Evolutionary conservation across 768 basidiomycete genomes (phyloP).

Genomic region (Collybia mongolica): DNA sequence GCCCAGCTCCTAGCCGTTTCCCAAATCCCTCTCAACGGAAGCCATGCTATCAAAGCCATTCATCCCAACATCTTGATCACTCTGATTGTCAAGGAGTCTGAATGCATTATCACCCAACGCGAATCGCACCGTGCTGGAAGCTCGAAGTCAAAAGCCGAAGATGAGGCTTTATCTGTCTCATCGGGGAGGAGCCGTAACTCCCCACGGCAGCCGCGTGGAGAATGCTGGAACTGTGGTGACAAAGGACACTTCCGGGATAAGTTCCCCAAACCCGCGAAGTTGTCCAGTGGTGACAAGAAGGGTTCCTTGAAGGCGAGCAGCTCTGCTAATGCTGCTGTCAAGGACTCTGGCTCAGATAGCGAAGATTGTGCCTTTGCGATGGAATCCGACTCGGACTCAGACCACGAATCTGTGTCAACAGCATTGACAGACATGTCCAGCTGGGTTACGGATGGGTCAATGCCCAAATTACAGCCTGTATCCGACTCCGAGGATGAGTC

Average conservation of each 20-base stretch:
- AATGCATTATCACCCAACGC: too few species aligned
- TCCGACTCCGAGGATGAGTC: neutral
- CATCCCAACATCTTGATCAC: neutral
- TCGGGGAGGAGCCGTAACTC: neutral
- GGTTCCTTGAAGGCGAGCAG: neutral
- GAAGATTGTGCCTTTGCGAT: too few species aligned
- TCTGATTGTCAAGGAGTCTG: neutral
- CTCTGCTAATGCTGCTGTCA: neutral
- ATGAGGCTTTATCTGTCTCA: too few species aligned
- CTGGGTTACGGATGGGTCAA: neutral
- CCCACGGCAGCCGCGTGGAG: slow-evolving; percentile 1
- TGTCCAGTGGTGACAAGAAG: neutral
- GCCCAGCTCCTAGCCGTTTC: too few species aligned
- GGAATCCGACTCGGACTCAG: too few species aligned
- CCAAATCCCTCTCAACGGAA: too few species aligned
- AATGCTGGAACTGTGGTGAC: slow-evolving; percentile 25
- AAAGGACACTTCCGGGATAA: slow-evolving; percentile 19
- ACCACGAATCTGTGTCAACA: too few species aligned
- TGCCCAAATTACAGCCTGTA: neutral
- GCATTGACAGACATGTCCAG: neutral
- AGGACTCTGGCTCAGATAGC: too few species aligned
- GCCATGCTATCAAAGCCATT: slow-evolving; percentile 19
- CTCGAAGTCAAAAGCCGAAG: too few species aligned
- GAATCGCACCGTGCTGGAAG: too few species aligned
- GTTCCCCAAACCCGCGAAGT: slow-evolving; percentile 16